Base-by-base conservation (phyloP, 83 land plant genomes). In the Thuja plicata region DNA sequence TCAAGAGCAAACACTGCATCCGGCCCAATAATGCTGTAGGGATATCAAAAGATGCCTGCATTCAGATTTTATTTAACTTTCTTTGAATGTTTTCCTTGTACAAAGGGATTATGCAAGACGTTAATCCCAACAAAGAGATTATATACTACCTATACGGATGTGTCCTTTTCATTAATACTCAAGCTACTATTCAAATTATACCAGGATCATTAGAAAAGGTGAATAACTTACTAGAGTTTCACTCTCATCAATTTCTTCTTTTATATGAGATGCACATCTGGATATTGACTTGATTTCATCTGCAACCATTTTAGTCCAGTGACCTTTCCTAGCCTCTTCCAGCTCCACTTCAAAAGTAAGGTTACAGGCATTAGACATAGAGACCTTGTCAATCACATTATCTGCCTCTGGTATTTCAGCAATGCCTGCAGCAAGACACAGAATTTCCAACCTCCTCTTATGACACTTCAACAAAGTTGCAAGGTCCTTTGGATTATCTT, bases 281-380 rank as follows among this genome's bases (percentile, higher is more conserved):
- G 94, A 92, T 79, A 98, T 90, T 48, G 91, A 92, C 86, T 93
- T 95, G 74, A 98, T 92, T 92, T 96, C 99, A 88, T 93, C 91
- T 17, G 91, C 90, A 45, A 98, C 93, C 87, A 92, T 76, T 30
- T 89, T 70, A 70, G 74, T 79, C 94, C 90, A 93, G 70, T 89
- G 89, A 66, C 87, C 91, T 78, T 48, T 89, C 71, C 80, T 37
- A 60, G 34, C 86, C 46, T 95, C 95, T 74, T 82, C 76, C 71
- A 87, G 77, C 80, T 91, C 91, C 9, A 43, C 38, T 85, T 94
- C 93, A 90, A 89, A 89, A 83, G 91, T 37, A 85, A 85, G 85
- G 82, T 79, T 80, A 74, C 43, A 88, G 83, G 24, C 24, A 46
- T 85, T 73, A 70, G 19, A 71, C 88, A 83, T 57, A 46, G 82